phyloP scores from a whole-genome alignment of 805 yeast genomes.

The Wickerhamomyces sydowiorum region DNA sequence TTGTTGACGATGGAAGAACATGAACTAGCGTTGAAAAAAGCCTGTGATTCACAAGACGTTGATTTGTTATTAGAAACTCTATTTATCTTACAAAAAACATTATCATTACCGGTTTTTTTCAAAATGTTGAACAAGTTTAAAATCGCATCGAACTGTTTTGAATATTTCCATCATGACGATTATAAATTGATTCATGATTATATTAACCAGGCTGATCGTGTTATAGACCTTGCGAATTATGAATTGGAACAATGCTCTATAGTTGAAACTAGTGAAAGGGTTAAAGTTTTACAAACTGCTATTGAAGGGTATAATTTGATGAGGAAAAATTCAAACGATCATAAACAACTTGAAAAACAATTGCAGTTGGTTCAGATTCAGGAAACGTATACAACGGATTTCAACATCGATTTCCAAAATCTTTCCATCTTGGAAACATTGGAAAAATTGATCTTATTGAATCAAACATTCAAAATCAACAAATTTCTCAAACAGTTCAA shows the following conservation, averaged over 20 bases:
- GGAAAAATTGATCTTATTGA: conserved; percentile 34
- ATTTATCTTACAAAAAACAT: conserved; percentile 41
- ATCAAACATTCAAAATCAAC: conserved; percentile 44
- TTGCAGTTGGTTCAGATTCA: conserved; percentile 38
- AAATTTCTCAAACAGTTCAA: conserved; percentile 47
- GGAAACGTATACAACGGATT: conserved; percentile 35
- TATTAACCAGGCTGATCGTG: conserved; percentile 59
- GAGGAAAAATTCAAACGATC: conserved; percentile 29
- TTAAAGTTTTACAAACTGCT: conserved; percentile 22
- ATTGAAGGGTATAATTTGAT: conserved; percentile 27
- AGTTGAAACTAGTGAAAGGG: conserved; percentile 17
- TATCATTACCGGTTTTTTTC: conserved; percentile 64
- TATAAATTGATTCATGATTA: conserved; percentile 42
- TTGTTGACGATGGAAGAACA: conserved; percentile 68
- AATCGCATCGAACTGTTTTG: conserved; percentile 30
- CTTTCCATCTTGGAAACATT: conserved; percentile 45
- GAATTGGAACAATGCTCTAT: conserved; percentile 29
- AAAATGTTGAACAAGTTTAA: conserved; percentile 48
- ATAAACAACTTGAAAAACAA: conserved; percentile 38
- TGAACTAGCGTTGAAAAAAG: conserved; percentile 57
- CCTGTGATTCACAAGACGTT: conserved; percentile 43
- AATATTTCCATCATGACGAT: conserved; percentile 28
- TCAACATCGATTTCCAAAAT: conserved; percentile 33
- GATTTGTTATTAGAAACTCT: conserved; percentile 58
- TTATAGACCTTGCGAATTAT: conserved; percentile 38